phyloP scores from a whole-genome alignment of 2,329 filamentous ascomycete species.

The Epicoccum sorghinum region DNA sequence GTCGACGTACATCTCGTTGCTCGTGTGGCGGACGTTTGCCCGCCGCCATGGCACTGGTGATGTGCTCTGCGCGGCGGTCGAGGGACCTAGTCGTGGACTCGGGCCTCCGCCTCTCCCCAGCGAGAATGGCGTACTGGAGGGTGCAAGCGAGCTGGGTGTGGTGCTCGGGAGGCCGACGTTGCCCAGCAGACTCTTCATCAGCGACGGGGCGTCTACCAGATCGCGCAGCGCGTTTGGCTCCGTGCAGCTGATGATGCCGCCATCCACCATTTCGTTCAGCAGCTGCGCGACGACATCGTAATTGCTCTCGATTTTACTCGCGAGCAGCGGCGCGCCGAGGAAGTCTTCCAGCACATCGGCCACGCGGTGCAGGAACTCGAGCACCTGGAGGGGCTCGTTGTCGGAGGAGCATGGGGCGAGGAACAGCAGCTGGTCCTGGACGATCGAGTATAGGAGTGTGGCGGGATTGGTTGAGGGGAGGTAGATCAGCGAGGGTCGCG shows the following conservation, averaged over 20 bases:
- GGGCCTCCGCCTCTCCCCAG: constrained; percentile 32
- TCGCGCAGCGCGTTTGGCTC: constrained; percentile 93
- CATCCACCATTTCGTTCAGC: constrained; percentile 95
- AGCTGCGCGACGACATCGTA: constrained; percentile 96
- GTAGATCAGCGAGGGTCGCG: constrained; percentile 86
- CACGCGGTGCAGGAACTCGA: constrained; percentile 93
- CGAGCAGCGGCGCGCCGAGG: constrained; percentile 82
- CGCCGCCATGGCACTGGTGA: constrained; percentile 82
- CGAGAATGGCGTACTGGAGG: constrained; percentile 39
- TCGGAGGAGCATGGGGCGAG: constrained; percentile 85
- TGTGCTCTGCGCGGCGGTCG: constrained; percentile 42
- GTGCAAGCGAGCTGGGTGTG: constrained; percentile 39
- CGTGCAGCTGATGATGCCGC: constrained; percentile 84
- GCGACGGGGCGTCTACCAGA: constrained; percentile 87
- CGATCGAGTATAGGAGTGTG: constrained; percentile 84
- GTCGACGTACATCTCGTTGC: constrained; percentile 96
- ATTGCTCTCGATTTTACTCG: constrained; percentile 83
- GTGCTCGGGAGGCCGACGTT: constrained; percentile 78
- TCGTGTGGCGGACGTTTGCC: constrained; percentile 91
- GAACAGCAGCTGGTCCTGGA: constrained; percentile 86
- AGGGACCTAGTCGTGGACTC: constrained; percentile 31
- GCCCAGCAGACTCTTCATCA: constrained; percentile 86
- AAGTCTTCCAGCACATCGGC: constrained; percentile 95
- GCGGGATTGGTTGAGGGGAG: constrained; percentile 81
- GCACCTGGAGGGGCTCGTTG: constrained; percentile 83